These are phyloP conservation scores for Ceratocystis ficicola DNA, from an alignment of 2,329 filamentous ascomycete species.

Conservation along the genomic window DNA sequence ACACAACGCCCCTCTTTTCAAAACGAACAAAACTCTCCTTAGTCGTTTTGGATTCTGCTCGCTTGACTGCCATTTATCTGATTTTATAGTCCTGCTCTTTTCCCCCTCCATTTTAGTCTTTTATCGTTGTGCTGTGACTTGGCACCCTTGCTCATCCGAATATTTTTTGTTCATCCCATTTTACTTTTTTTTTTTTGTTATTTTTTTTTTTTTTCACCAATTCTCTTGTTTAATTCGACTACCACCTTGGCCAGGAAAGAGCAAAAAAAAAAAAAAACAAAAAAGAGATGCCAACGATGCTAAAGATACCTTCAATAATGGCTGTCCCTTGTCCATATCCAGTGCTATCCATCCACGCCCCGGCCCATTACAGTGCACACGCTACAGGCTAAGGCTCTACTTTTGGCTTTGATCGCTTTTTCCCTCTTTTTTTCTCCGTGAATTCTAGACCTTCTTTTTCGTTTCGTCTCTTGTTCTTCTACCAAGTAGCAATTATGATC, in stretches of 20 bases:
- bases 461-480: slow-evolving; percentile 12
- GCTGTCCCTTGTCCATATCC: neutral
- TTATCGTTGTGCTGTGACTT: neutral
- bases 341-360: neutral
- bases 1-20: neutral
- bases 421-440: neutral
- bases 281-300: neutral
- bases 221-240: slow-evolving; percentile 3
- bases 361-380: neutral
- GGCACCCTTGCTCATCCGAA: slow-evolving; percentile 12
- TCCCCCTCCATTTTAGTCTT: slow-evolving; percentile 1
- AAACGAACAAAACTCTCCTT: neutral
- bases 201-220: neutral
- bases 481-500: slow-evolving; percentile 9
- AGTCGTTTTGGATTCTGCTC: neutral
- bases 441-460: slow-evolving; percentile 12
- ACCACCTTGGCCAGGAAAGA: neutral
- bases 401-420: slow-evolving; percentile 11
- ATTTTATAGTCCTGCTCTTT: slow-evolving; percentile 4
- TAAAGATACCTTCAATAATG: slow-evolving; percentile 6
- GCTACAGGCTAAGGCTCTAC: neutral
- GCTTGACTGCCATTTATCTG: slow-evolving; percentile 1
- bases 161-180: slow-evolving; percentile 17
- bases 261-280: neutral
- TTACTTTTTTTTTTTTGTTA: neutral